These are phyloP conservation scores for Schwanniomyces polymorphus DNA, from an alignment of 805 yeast genomes.

Conservation along the genomic window DNA sequence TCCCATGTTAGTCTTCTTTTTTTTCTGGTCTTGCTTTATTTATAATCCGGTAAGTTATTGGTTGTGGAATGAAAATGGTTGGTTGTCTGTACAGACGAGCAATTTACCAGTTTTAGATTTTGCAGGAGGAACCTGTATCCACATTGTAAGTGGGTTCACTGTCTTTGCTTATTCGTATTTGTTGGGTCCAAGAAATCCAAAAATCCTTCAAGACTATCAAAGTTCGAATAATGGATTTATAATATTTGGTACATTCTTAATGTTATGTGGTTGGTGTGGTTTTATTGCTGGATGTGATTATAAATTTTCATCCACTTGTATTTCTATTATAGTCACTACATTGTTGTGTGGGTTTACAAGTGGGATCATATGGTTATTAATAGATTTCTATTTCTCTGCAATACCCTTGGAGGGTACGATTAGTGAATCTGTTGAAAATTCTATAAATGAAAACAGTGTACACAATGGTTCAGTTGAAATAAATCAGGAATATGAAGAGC, in stretches of 20 bases:
- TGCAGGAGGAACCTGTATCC: slow-evolving; percentile 48
- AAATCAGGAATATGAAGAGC: slow-evolving; percentile 13
- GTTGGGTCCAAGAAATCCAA: slow-evolving; percentile 43
- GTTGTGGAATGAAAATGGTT: slow-evolving; percentile 46
- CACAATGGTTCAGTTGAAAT: not conserved
- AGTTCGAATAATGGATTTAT: slow-evolving; percentile 34
- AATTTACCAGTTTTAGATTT: slow-evolving; percentile 41
- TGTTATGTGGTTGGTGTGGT: slow-evolving; percentile 42
- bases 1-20: slow-evolving; percentile 41
- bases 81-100: slow-evolving; percentile 36
- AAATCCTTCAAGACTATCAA: slow-evolving; percentile 34
- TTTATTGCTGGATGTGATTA: slow-evolving; percentile 45
- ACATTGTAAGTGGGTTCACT: slow-evolving; percentile 46
- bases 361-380: slow-evolving; percentile 34
- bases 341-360: slow-evolving; percentile 34
- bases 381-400: slow-evolving; percentile 40
- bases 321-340: slow-evolving; percentile 32
- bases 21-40: slow-evolving; percentile 39
- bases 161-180: slow-evolving; percentile 42
- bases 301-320: slow-evolving; percentile 31
- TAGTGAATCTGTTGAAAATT: not conserved
- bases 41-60: slow-evolving; percentile 46
- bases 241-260: slow-evolving; percentile 31
- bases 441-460: not conserved
- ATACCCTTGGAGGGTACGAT: slow-evolving; percentile 34